Conservation (phyloP, 495 filamentous ascomycete species). For the Hyaloscypha finlandica region DNA sequence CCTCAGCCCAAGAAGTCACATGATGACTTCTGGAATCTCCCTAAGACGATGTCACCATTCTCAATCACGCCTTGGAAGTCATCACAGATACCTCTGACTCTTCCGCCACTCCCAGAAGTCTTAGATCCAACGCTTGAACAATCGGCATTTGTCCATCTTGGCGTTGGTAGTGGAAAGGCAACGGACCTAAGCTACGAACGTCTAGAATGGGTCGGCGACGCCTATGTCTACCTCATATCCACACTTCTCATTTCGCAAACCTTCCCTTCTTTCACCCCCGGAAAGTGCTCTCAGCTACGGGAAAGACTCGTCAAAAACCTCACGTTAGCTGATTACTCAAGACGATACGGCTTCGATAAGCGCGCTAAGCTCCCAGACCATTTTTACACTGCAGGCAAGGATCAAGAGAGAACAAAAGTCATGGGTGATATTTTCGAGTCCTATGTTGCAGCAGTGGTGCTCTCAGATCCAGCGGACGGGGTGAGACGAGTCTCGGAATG, state of each 20-base stretch:
- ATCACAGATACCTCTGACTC: conserved; percentile 37
- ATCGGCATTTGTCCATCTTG: conserved; percentile 69
- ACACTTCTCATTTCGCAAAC: conserved; percentile 63
- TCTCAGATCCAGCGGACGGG: conserved; percentile 62
- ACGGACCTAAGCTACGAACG: conserved; percentile 60
- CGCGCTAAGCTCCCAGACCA: conserved; percentile 49
- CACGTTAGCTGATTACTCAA: conserved; percentile 65
- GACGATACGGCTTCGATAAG: conserved; percentile 66
- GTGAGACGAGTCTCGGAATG: conserved; percentile 61
- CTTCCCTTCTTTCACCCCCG: conserved; percentile 60
- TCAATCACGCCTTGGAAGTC: conserved; percentile 46
- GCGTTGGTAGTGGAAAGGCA: conserved; percentile 38
- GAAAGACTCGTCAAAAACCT: conserved; percentile 74
- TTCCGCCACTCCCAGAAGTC: conserved; percentile 62
- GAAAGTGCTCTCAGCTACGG: conserved; percentile 64
- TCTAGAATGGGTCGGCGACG: conserved; percentile 76
- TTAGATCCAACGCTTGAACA: conserved; percentile 55
- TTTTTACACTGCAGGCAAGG: conserved; percentile 17
- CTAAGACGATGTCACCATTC: conserved; percentile 19
- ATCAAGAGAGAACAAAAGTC: conserved; percentile 63
- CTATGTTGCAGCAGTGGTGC: conserved; percentile 76
- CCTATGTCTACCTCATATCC: conserved; percentile 70
- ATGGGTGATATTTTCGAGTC: conserved; percentile 87
- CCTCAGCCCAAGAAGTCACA: conserved; percentile 5
- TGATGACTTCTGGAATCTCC: conserved; percentile 16